Evolutionary conservation across 345 rosid species (phyloP).

Genomic region (Limnanthes douglasii): DNA sequence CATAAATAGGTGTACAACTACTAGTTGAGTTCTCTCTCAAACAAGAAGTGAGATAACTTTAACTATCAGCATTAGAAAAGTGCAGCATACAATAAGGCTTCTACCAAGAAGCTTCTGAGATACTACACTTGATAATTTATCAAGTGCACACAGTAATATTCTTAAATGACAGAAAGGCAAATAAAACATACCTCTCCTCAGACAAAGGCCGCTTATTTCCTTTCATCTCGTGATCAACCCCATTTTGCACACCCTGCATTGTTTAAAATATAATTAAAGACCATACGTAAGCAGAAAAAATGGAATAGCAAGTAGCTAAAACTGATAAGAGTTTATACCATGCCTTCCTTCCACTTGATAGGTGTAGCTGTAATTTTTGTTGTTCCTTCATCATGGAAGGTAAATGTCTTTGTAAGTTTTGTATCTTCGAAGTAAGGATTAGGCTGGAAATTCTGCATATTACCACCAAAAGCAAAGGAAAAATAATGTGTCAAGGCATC

Average conservation of each 20-base stretch:
- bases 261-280: slow-evolving; percentile 6
- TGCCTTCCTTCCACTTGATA: slow-evolving; percentile 87
- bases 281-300: background rate
- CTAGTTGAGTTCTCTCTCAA: no score
- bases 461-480: no score
- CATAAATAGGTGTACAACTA: no score
- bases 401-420: slow-evolving; percentile 65
- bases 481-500: no score
- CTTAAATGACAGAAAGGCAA: no score
- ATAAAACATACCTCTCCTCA: slow-evolving; percentile 50
- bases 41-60: no score
- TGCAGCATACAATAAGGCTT: no score
- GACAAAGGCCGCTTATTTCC: slow-evolving; percentile 69
- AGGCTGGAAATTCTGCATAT: slow-evolving; percentile 43
- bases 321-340: slow-evolving; percentile 19
- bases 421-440: slow-evolving; percentile 79
- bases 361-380: slow-evolving; percentile 56
- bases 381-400: slow-evolving; percentile 73
- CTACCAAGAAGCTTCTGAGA: no score
- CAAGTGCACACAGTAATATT: no score
- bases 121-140: no score
- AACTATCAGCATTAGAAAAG: no score
- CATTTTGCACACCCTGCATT: slow-evolving; percentile 66
- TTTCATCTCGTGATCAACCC: slow-evolving; percentile 70
- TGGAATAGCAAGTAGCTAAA: background rate